These are phyloP conservation scores for Flaveria bidentis DNA, from an alignment of 129 eudicot genomes.

Conservation along the genomic window DNA sequence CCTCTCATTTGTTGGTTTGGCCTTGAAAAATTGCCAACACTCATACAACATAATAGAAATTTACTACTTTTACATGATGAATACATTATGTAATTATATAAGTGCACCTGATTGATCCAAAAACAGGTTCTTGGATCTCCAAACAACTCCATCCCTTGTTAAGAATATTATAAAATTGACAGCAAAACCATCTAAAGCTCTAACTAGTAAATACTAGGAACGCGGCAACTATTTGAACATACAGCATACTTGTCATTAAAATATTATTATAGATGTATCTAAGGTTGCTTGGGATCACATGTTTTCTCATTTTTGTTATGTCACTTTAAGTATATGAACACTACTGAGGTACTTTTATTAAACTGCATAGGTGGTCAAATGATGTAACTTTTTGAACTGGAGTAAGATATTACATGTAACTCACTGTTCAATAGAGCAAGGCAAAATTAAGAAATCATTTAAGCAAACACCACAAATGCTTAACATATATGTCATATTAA, in stretches of 20 bases:
- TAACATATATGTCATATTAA: neutral
- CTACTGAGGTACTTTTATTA: neutral
- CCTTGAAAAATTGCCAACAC: neutral
- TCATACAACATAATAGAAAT: neutral
- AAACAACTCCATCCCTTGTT: slow-evolving; percentile 4
- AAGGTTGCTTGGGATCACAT: neutral
- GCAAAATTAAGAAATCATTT: neutral
- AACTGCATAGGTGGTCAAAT: neutral
- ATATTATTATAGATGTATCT: neutral
- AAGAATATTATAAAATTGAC: neutral
- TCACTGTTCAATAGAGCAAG: neutral
- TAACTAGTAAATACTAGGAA: neutral
- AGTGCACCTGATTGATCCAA: neutral
- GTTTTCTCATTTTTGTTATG: neutral
- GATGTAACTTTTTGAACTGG: neutral
- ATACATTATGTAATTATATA: neutral
- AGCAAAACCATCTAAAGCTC: neutral
- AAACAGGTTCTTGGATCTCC: neutral
- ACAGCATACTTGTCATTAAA: neutral
- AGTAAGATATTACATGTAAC: neutral
- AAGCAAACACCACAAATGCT: neutral
- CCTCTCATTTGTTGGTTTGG: neutral
- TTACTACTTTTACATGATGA: neutral
- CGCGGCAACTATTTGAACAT: neutral
- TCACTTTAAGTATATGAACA: neutral